Percentiles rank a stretch among this genome's conserved stretches.
Evolutionary conservation across 495 filamentous ascomycete species (phyloP).

Genomic region (Diplogelasinospora grovesii): DNA sequence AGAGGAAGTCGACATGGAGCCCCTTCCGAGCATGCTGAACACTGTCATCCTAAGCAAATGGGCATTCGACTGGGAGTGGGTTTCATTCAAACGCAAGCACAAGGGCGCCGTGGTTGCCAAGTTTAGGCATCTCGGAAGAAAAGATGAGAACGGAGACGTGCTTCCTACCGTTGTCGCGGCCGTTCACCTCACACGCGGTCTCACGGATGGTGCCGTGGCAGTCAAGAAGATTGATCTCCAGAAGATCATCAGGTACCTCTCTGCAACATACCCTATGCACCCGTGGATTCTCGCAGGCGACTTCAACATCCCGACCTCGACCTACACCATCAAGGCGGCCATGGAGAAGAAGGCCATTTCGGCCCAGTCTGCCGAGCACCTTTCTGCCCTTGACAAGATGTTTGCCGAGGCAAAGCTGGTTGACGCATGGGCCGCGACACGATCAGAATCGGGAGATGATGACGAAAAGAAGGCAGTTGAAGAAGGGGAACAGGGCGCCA

Average conservation of each 20-base stretch:
- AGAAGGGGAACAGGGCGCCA: conserved; percentile 50
- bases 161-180: conserved; percentile 38
- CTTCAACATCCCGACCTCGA: conserved; percentile 51
- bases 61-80: conserved; percentile 42
- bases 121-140: conserved; percentile 29
- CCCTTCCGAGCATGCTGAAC: conserved; percentile 49
- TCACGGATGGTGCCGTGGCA: conserved; percentile 46
- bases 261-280: conserved; percentile 22
- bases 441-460: conserved; percentile 21
- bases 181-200: conserved; percentile 48
- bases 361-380: conserved; percentile 20
- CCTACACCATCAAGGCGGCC: conserved; percentile 41
- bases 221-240: conserved; percentile 44
- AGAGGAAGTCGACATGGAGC: conserved; percentile 36
- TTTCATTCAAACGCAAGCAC: conserved; percentile 41
- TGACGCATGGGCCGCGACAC: conserved; percentile 38
- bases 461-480: conserved; percentile 17
- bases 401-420: conserved; percentile 28
- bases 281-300: conserved; percentile 51
- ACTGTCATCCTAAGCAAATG: conserved; percentile 45
- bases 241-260: conserved; percentile 36
- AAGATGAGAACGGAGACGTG: conserved; percentile 6
- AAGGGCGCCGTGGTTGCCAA: conserved; percentile 43
- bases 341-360: conserved; percentile 40
- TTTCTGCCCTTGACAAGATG: conserved; percentile 28